Evolutionary conservation across 352 stramenopile genomes (phyloP), one percentile per base, ranked within the genome.

Genomic region (Phytophthora cactorum): DNA sequence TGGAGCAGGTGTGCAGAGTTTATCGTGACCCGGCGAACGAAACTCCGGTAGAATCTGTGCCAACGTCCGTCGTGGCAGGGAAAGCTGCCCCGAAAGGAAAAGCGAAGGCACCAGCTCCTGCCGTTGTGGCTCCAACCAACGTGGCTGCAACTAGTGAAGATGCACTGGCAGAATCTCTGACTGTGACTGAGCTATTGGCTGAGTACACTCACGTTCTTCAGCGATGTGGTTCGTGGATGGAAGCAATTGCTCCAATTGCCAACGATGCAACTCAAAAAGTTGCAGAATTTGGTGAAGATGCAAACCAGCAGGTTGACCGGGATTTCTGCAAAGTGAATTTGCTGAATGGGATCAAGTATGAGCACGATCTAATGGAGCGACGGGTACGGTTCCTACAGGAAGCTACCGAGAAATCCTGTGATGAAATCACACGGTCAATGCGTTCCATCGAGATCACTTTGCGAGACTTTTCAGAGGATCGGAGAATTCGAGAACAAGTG

Each of bases 381-480:
- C 82, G 85, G 4, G 74, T 95, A 11, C 53, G 63, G 2, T 88
- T 72, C 34, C 70, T 95, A 14, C 75, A 82, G 36, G 72, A 85
- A 17, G 63, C 66, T 4, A 66, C 74, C 1, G 61, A 86, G n/a
- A 74, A 58, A 6, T 69, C 65, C n/a, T 78, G 79, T 31, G 78
- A 90, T 9, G 70, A 88, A 56, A 70, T 90, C 1, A 72, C 59
- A 14, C 66, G 71, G 5, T 70, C 74, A 4, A 78, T 91, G 62
- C 79, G 73, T 5, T 73, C 72, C 1, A 70, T 93, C 5, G 81
- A 93, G 53, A 49, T 67, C 38, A 87, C 68, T 9, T 73, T 95
- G 29, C 70, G 72, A 8, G 59, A 68, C 17, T 68, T 81, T 8
- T 70, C 88, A 5, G 54, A 78, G 4, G 59, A 88, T 29, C 74